Evolutionary conservation across 2,329 filamentous ascomycete genomes (phyloP).

Genomic region (Ophiostoma triangulosporum): DNA sequence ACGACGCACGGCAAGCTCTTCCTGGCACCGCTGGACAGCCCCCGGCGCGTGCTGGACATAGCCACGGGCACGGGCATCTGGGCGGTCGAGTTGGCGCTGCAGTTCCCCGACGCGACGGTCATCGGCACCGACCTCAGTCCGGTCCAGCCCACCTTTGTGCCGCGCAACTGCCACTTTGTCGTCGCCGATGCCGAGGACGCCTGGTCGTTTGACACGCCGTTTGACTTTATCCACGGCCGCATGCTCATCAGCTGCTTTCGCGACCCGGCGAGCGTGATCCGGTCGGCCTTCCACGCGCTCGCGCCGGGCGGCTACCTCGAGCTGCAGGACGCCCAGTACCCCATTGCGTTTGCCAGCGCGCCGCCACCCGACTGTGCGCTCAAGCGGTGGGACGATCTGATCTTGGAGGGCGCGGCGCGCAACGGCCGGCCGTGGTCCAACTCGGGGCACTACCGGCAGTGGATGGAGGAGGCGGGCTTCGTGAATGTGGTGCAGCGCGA

Average conservation of each 20-base stretch:
- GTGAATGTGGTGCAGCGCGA: constrained; percentile 17
- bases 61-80: constrained; percentile 47
- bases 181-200: constrained; percentile 12
- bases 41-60: constrained; percentile 21
- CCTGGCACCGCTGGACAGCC: constrained; percentile 30
- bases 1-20: constrained; percentile 30
- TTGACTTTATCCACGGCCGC: constrained; percentile 11
- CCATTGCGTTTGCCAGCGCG: constrained; percentile 7
- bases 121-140: constrained; percentile 12
- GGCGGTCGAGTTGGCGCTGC: constrained; percentile 45
- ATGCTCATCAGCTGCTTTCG: constrained; percentile 8
- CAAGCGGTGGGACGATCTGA: constrained; percentile 12
- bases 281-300: no score
- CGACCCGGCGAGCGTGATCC: constrained; percentile 6
- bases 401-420: constrained; percentile 11
- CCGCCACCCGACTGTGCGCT: constrained; percentile 8
- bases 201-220: constrained; percentile 7
- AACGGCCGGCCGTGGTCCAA: constrained; percentile 16
- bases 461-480: constrained; percentile 16
- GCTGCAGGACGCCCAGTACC: constrained; percentile 10
- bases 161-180: constrained; percentile 12
- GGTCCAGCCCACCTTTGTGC: constrained; percentile 11
- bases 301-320: constrained; percentile 7
- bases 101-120: constrained; percentile 8
- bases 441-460: constrained; percentile 8